These are phyloP conservation scores for Pelargonium citronellum DNA, from an alignment of 441 rosid genomes.

Conservation along the genomic window DNA sequence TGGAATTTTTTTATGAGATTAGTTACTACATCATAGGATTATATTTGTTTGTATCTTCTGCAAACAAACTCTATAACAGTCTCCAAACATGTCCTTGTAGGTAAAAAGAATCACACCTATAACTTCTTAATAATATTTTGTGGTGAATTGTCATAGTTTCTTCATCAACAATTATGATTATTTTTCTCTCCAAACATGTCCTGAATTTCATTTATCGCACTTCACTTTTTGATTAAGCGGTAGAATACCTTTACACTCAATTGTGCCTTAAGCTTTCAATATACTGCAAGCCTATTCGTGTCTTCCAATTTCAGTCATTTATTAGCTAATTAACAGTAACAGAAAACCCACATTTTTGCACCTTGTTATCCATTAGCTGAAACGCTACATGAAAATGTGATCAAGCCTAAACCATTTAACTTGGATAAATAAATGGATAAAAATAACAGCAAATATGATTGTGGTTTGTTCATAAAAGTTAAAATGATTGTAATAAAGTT, in stretches of 20 bases:
- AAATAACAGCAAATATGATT: not conserved
- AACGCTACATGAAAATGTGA: not conserved
- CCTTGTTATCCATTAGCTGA: conserved; percentile 1
- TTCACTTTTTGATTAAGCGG: not conserved
- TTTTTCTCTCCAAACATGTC: not conserved
- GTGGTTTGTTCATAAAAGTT: not conserved
- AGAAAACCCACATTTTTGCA: not conserved
- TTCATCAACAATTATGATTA: not conserved
- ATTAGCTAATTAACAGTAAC: conserved; percentile 1
- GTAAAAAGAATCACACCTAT: not conserved
- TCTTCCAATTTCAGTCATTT: not conserved
- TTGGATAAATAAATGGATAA: not conserved
- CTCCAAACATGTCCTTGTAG: not conserved
- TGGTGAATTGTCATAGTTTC: not conserved
- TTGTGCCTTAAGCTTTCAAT: not conserved
- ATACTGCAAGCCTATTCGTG: not conserved
- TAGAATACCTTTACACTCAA: not conserved
- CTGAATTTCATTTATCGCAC: not conserved
- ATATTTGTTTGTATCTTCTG: not conserved
- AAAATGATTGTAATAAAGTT: not conserved
- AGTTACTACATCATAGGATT: not conserved
- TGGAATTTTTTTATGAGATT: not conserved
- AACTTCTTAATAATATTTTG: not conserved
- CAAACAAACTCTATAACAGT: not conserved
- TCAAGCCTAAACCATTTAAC: not conserved